Conservation (phyloP, 345 rosid genomes). For the Carallia brachiata region DNA sequence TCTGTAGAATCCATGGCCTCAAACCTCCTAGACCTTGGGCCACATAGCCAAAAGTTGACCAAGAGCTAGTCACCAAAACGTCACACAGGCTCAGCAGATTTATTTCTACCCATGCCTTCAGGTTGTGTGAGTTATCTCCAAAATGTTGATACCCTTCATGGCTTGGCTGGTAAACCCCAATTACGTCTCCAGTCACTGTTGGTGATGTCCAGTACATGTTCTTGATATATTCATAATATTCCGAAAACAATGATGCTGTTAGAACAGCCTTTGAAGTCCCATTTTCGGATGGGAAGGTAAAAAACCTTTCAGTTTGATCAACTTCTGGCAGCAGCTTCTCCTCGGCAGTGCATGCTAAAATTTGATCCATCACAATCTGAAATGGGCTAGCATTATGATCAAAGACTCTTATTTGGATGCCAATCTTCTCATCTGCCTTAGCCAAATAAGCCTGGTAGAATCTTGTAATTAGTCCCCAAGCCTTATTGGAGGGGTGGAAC, state of each 20-base stretch:
- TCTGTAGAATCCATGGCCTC: constrained; percentile 23
- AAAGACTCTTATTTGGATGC: constrained; percentile 21
- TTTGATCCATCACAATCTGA: constrained; percentile 10
- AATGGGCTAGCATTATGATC: not conserved
- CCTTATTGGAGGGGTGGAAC: constrained; percentile 20
- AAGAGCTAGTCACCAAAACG: constrained; percentile 20
- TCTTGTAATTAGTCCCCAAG: constrained; percentile 22
- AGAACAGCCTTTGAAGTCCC: too few relatives aligned
- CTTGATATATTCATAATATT: constrained; percentile 10
- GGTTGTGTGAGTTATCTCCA: constrained; percentile 17
- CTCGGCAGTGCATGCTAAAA: constrained; percentile 7
- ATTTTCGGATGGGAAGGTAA: too few relatives aligned
- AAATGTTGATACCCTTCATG: constrained; percentile 18
- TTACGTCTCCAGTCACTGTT: constrained; percentile 8
- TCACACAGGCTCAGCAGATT: constrained; percentile 23
- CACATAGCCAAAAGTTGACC: constrained; percentile 29
- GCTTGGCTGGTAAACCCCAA: constrained; percentile 22
- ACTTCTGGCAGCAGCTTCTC: constrained; percentile 14
- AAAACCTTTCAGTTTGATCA: not conserved
- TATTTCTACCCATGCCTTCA: constrained; percentile 29
- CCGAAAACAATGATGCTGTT: not conserved
- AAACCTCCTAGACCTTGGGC: constrained; percentile 30
- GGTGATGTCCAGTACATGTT: constrained; percentile 21
- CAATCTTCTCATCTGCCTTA: constrained; percentile 17
- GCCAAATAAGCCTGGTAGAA: constrained; percentile 15